These are phyloP conservation scores for Simplicillium sp. DNA, from an alignment of 2,329 filamentous ascomycete species.

Conservation along the genomic window DNA sequence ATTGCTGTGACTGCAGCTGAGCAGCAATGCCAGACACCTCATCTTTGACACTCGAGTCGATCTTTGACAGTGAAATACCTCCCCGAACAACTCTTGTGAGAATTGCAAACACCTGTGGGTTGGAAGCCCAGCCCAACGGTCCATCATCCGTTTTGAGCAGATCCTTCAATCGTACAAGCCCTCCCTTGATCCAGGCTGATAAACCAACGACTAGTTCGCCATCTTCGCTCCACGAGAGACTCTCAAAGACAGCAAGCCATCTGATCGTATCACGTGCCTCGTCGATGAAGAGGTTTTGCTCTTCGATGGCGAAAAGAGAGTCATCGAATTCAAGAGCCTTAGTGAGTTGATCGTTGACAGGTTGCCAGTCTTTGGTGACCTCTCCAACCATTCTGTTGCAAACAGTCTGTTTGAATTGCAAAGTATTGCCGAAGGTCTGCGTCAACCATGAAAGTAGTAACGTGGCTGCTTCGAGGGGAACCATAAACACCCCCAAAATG, in stretches of 20 bases:
- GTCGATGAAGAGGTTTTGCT: constrained; percentile 91
- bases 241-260: constrained; percentile 51
- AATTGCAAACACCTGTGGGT: constrained; percentile 56
- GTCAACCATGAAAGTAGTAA: constrained; percentile 34
- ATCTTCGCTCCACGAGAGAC: constrained; percentile 11
- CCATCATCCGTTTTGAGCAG: constrained; percentile 41
- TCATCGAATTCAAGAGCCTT: constrained; percentile 46
- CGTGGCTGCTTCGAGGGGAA: constrained; percentile 36
- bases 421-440: constrained; percentile 19
- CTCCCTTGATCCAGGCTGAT: constrained; percentile 38
- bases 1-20: background rate
- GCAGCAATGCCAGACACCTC: too few species aligned
- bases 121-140: constrained; percentile 63
- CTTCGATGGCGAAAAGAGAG: constrained; percentile 76
- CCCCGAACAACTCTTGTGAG: constrained; percentile 37
- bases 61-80: constrained; percentile 22
- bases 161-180: constrained; percentile 32
- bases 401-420: constrained; percentile 29
- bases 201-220: constrained; percentile 17
- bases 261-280: constrained; percentile 61
- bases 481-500: constrained; percentile 34
- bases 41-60: too few species aligned
- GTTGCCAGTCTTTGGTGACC: constrained; percentile 9
- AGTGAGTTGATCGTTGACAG: constrained; percentile 29
- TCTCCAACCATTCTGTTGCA: constrained; percentile 29